phyloP scores from a whole-genome alignment of 2,329 filamentous ascomycete genomes.

The Trichoderma arundinaceum region DNA sequence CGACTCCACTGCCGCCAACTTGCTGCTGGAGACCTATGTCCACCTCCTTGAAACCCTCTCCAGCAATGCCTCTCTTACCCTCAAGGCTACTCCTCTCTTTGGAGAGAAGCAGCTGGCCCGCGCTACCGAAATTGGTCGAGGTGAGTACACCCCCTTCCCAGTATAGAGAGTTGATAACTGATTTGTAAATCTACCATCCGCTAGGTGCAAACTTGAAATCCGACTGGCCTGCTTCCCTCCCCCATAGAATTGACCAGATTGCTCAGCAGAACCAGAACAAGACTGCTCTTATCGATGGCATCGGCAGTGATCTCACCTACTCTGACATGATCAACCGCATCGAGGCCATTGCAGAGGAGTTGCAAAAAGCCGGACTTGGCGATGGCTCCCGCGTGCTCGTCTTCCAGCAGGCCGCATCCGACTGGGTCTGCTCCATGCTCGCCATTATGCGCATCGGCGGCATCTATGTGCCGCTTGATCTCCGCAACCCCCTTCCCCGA shows the following conservation, averaged over 20 bases:
- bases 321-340: slow-evolving; percentile 42
- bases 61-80: slow-evolving; percentile 29
- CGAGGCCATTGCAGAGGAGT: slow-evolving; percentile 42
- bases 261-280: slow-evolving; percentile 32
- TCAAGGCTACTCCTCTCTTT: slow-evolving; percentile 24
- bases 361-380: slow-evolving; percentile 31
- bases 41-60: slow-evolving; percentile 36
- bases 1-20: slow-evolving; percentile 13
- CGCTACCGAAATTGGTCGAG: slow-evolving; percentile 24
- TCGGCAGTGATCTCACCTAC: slow-evolving; percentile 44
- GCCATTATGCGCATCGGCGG: slow-evolving; percentile 48
- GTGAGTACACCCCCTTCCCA: neutral
- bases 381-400: slow-evolving; percentile 44
- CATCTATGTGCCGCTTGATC: slow-evolving; percentile 50
- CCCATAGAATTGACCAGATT: slow-evolving; percentile 47
- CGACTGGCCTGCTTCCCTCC: slow-evolving; percentile 45
- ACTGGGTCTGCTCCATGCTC: slow-evolving; percentile 48
- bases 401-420: slow-evolving; percentile 45
- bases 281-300: slow-evolving; percentile 35
- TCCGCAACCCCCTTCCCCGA: slow-evolving; percentile 39
- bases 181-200: too few species aligned
- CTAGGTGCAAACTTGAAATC: slow-evolving; percentile 32
- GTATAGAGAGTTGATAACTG: too few species aligned
- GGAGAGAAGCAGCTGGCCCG: slow-evolving; percentile 16
- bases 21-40: slow-evolving; percentile 31